Evolutionary conservation across 352 stramenopile genomes (phyloP).

Genomic region (Phytophthora melonis): DNA sequence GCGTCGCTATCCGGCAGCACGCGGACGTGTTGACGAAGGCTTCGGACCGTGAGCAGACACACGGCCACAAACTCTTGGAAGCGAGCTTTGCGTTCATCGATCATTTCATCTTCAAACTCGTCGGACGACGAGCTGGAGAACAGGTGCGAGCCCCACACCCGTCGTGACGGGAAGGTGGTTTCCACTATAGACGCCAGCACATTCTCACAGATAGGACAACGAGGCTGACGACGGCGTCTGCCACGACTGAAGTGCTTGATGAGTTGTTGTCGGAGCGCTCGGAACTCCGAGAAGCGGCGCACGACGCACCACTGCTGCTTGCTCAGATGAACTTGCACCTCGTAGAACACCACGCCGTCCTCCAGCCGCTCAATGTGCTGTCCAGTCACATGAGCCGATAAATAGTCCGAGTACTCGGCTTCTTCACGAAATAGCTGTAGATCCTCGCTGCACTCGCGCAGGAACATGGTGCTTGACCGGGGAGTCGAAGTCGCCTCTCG

Average conservation of each 20-base stretch:
- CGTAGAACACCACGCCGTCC: constrained; percentile 73
- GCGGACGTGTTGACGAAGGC: constrained; percentile 69
- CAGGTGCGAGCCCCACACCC: constrained; percentile 44
- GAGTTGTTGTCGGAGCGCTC: constrained; percentile 59
- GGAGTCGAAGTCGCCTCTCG: constrained; percentile 13
- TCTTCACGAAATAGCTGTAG: constrained; percentile 74
- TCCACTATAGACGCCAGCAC: constrained; percentile 68
- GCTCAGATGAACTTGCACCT: constrained; percentile 73
- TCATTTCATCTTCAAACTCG: constrained; percentile 38
- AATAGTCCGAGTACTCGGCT: constrained; percentile 86
- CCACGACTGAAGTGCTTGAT: constrained; percentile 65
- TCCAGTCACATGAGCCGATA: constrained; percentile 54
- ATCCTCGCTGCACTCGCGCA: constrained; percentile 49
- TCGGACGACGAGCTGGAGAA: constrained; percentile 30
- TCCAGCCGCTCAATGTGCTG: constrained; percentile 51
- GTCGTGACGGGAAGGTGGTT: constrained; percentile 57
- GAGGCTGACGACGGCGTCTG: constrained; percentile 30
- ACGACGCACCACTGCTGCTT: constrained; percentile 67
- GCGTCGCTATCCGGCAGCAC: constrained; percentile 51
- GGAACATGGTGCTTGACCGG: constrained; percentile 40
- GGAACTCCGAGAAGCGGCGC: constrained; percentile 83
- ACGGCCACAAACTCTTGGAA: constrained; percentile 65
- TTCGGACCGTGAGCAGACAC: constrained; percentile 63
- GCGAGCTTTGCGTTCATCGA: constrained; percentile 58
- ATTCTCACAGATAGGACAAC: constrained; percentile 71